Evolutionary conservation across 2,329 filamentous ascomycete genomes (phyloP), one percentile per base, ranked within the genome.

Genomic region (Trichoderma sp.): DNA sequence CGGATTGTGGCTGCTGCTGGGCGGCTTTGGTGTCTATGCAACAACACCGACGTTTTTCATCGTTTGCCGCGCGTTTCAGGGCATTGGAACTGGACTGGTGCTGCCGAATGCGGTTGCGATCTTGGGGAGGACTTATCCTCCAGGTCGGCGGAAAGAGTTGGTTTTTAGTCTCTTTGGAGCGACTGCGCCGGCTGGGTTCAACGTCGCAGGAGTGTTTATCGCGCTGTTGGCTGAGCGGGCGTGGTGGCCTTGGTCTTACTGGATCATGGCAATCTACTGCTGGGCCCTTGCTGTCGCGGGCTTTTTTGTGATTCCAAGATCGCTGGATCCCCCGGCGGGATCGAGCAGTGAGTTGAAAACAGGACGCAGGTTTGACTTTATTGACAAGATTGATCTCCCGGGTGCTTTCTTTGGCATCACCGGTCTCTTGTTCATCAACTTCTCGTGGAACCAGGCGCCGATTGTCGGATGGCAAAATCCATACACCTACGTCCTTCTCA

Each of bases 401-500:
- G 80, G 79, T 6, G 76, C 77, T 11, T 24, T 77, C 29, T 71
- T 75, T 2, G 87, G 87, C 2, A 81, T 89, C 24, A 78, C 79
- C 0, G 84, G 82, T 0, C 79, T 90, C 33, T 81, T 87, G 0
- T 77, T 90, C 5, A 81, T 90, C 76, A 89, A 89, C 73, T 86
- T 90, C 71, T 85, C 87, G 0, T 89, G 86, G 86, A 90, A 89
- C 73, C 87, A 90, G 74, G 87, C 83, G 0, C 83, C 86, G 1
- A 78, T 85, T 0, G 84, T 83, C 3, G 86, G 86, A 1, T 90
- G 88, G 88, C 69, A 79, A 5, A 78, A 81, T 10, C 79, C 85
- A 1, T 87, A 88, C 71, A 81, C 87, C 33, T 86, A 85, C 73
- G 76, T 84, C 1, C 76, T 85, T 1, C 77, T 91, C 4, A 84